Evolutionary conservation across 2,329 filamentous ascomycete species (phyloP), one percentile per base, ranked within the genome.

Genomic region (Amesomyces nigricolor): DNA sequence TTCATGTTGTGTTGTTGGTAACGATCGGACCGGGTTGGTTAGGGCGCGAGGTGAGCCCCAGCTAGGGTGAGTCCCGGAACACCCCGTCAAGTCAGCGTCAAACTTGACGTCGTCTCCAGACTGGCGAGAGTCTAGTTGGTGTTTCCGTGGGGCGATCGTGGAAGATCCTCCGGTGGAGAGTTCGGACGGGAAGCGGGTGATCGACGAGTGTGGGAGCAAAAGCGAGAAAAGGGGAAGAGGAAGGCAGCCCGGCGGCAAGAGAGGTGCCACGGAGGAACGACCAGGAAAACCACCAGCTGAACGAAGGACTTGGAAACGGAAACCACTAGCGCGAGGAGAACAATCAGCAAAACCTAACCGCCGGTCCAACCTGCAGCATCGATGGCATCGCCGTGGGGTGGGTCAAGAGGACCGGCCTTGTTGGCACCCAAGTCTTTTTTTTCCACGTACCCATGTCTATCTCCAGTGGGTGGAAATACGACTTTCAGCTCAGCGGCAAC

Each of bases 1-100:
- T 61, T 61, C 58, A 58, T 61, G 22, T 39, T 57, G 58, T 61
- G 55, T 57, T 61, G 22, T 39, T 57, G 58, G 51, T 52, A 49
- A 54, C 54, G 48, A 54, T 43, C 37, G 42, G 48, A 51, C 53
- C 29, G 40, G 37, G 22, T 54, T 54, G 40, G 47, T 43, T 39
- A 19, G 19, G 7, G 11, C 2, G 5, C 9, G 35, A 14, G 32
- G 29, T 35, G 10, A 26, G 40, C 22, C 35, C 37, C 26, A 40
- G 26, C 45, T 40, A 54, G 51, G 56, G 48, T 52, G 51, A 52
- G 51, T 51, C 56, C 56, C 56, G 44, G 48, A 54, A 45, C 47
- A 58, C 51, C 56, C 56, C 35, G 51, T 54, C 47, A 40, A 44
- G 29, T 53, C 32, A 22, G 35, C 49, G 32, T 49, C 45, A 26